A percentile compares a stretch with the other conserved stretches of the same genome.
phyloP scores from a whole-genome alignment of 768 basidiomycete species.

The Boletus rubescentipes region DNA sequence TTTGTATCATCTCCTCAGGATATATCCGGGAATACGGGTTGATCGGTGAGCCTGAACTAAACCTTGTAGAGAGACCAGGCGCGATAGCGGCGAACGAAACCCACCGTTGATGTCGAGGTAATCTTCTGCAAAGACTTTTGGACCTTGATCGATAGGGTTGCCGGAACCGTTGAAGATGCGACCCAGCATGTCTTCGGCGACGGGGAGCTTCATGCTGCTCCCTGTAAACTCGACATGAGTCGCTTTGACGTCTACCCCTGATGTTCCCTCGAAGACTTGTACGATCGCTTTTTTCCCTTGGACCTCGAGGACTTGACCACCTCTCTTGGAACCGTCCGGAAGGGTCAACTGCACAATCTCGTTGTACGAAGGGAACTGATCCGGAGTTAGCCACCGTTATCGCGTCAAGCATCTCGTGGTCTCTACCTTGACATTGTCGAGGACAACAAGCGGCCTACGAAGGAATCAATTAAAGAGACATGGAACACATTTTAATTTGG shows the following conservation, averaged over 20 bases:
- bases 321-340: conserved; percentile 92
- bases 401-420: conserved; percentile 1
- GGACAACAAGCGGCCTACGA: conserved; percentile 86
- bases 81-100: conserved; percentile 25
- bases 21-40: conserved; percentile 98
- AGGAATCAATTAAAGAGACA: conserved; percentile 8
- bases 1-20: conserved; percentile 99
- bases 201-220: conserved; percentile 97
- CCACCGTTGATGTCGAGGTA: conserved; percentile 98
- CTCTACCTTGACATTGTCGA: conserved; percentile 96
- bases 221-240: conserved; percentile 99
- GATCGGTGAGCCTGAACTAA: conserved; percentile 83
- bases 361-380: conserved; percentile 94
- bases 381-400: conserved; percentile 13
- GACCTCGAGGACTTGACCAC: conserved; percentile 97
- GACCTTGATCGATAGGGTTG: conserved; percentile 96
- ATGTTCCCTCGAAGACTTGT: conserved; percentile 98
- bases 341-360: conserved; percentile 96
- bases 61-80: conserved; percentile 14
- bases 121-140: conserved; percentile 98
- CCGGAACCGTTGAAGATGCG: conserved; percentile 99
- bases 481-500: background rate
- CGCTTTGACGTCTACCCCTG: conserved; percentile 95
- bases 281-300: conserved; percentile 99
- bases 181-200: conserved; percentile 98